A percentile compares a stretch with the other conserved stretches of the same genome.
Evolutionary conservation across 305 asterid species (phyloP).

Genomic region (Ajuga reptans): DNA sequence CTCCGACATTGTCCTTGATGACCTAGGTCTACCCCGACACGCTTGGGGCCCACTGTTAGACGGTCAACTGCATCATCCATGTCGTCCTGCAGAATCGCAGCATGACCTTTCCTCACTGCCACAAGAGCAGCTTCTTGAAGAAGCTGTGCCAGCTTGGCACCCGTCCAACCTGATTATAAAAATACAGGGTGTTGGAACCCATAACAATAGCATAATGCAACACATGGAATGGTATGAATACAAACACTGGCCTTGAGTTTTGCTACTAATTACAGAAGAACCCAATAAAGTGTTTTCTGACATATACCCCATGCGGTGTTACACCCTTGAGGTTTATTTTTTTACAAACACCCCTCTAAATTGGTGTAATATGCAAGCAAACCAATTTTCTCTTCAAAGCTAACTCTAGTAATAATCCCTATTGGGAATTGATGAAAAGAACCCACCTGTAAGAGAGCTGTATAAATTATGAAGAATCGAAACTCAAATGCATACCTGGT

Average conservation of each 20-base stretch:
- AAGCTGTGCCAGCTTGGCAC: conserved; percentile 93
- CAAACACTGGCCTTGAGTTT: neutral
- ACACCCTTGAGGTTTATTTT: neutral
- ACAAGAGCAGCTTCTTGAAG: conserved; percentile 98
- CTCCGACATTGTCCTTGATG: conserved; percentile 90
- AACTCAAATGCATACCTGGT: conserved; percentile 51
- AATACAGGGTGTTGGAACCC: conserved; percentile 3
- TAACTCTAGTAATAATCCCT: neutral
- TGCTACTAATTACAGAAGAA: neutral
- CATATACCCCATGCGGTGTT: neutral
- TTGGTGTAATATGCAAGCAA: neutral
- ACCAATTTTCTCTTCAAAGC: neutral
- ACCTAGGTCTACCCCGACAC: conserved; percentile 65
- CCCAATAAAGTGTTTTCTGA: neutral
- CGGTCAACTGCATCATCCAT: conserved; percentile 90
- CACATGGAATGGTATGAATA: neutral
- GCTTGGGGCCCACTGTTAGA: conserved; percentile 87
- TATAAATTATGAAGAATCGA: neutral
- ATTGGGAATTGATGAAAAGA: neutral
- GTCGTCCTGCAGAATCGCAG: conserved; percentile 67
- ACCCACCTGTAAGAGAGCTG: neutral
- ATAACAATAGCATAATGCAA: conserved; percentile 7
- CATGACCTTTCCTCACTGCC: conserved; percentile 82
- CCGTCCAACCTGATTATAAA: conserved; percentile 74
- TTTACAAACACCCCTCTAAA: neutral